A percentile compares a stretch with the other conserved stretches of the same genome.
Evolutionary conservation across 768 basidiomycete species (phyloP).

Genomic region (Candolleomyces eurysporus): DNA sequence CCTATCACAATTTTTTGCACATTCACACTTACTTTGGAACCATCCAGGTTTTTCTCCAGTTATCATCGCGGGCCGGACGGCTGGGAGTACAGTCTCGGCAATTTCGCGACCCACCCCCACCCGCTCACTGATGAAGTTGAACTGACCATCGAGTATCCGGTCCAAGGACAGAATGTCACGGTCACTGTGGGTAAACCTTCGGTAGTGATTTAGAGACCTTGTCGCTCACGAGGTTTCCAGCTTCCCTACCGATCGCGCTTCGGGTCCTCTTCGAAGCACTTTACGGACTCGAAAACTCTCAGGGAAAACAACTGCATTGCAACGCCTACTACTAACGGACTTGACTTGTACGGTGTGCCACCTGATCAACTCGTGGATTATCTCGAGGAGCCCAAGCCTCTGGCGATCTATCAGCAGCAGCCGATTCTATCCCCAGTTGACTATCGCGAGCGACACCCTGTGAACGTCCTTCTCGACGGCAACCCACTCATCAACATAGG

Average conservation of each 20-base stretch:
- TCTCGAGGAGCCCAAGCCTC: constrained; percentile 20
- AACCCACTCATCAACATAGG: constrained; percentile 42
- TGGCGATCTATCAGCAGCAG: constrained; percentile 38
- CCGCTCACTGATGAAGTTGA: constrained; percentile 49
- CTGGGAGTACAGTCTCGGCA: constrained; percentile 47
- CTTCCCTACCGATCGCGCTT: constrained; percentile 59
- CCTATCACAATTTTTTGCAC: neutral
- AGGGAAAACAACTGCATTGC: constrained; percentile 53
- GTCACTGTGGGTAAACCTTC: constrained; percentile 36
- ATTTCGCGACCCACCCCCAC: constrained; percentile 54
- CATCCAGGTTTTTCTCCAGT: constrained; percentile 44
- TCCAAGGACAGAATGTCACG: constrained; percentile 32
- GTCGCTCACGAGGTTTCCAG: constrained; percentile 24
- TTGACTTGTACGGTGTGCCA: constrained; percentile 29
- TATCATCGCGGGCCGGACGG: constrained; percentile 34
- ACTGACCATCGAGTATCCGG: constrained; percentile 43
- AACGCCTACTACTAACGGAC: constrained; percentile 46
- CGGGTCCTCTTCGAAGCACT: constrained; percentile 40
- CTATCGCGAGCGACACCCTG: constrained; percentile 30
- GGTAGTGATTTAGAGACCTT: neutral
- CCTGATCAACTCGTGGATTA: neutral
- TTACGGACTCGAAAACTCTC: constrained; percentile 49
- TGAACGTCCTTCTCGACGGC: constrained; percentile 51
- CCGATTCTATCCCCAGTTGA: constrained; percentile 28
- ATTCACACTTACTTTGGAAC: neutral